These are phyloP conservation scores for Pyrus hybrid DNA, from an alignment of 331 rosid genomes.

Conservation along the genomic window DNA sequence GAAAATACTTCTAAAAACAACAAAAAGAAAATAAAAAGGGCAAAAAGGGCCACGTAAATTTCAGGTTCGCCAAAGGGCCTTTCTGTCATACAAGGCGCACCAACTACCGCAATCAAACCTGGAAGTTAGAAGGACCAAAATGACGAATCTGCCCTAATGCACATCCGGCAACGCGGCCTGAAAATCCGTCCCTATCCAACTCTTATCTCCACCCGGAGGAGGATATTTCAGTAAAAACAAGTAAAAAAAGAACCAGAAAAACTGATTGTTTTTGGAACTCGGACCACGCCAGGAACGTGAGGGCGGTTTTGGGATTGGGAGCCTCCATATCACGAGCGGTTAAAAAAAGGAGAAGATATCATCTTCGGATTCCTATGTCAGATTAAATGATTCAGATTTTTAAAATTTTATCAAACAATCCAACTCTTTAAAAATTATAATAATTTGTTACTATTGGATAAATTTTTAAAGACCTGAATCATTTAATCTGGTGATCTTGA, in stretches of 20 bases:
- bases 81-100: not conserved
- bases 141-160: conserved; percentile 8
- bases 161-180: not conserved
- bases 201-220: not conserved
- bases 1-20: not conserved
- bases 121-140: not conserved
- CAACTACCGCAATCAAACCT: conserved; percentile 11
- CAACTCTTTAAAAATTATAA: too few species aligned
- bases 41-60: not conserved
- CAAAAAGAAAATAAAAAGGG: not conserved
- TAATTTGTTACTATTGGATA: too few species aligned
- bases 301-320: conserved; percentile 12
- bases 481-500: too few species aligned
- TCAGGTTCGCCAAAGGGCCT: not conserved
- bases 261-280: conserved; percentile 7
- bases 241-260: not conserved
- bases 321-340: conserved; percentile 26
- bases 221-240: conserved; percentile 23
- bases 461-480: too few species aligned
- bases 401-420: too few species aligned
- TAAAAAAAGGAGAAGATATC: too few species aligned
- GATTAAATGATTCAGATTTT: too few species aligned
- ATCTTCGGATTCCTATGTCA: too few species aligned
- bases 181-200: not conserved
- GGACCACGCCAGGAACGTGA: conserved; percentile 28